Base-by-base conservation (phyloP, 75 land plant species). In the Isoetes taiwanensis region DNA sequence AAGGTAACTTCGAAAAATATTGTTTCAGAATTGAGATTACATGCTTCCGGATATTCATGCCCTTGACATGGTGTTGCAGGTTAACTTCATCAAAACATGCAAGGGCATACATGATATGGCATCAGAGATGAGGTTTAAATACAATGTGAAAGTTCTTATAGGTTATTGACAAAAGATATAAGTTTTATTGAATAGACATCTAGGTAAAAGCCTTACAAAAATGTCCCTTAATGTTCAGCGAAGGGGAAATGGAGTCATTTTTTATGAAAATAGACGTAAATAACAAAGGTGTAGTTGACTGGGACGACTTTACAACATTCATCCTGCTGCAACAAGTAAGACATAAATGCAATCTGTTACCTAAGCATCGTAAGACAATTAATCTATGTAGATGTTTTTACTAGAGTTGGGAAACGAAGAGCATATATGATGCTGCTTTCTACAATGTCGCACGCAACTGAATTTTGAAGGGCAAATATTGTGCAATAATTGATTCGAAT, bases 221-320 rank as follows among this genome's bases (percentile, higher is more conserved):
- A 23, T 2, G 25, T 43, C 25, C n/a, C 19, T 58, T 1, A 0
- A 10, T 43, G 26, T 31, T 2, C 50, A 69, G 72, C 43, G 40
- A 54, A 43, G 57, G 30, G n/a, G 68, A 63, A 21, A 30, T 69
- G 66, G 67, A 69, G 57, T 55, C 62, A 20, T 62, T 69, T 26
- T 69, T 42, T 35, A 69, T 69, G 72, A 69, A 69, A 46, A 56
- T 69, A 11, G 72, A 69, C 46, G 67, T 55, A 24, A 69, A 69
- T 40, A 63, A 28, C 21, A 41, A 30, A 8, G 72, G 72, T 23
- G 42, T 35, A 2, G 65, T 69, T 17, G 66, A 64, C 34, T 69
- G 55, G 55, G 68, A 69, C 43, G 72, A 69, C 57, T 69, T 69
- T 25, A 63, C 67, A 14, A 69, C 60, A 32, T 69, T 54, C 50